Evolutionary conservation across 139 green algal species (phyloP).

Genomic region (Tetraselmis chui): DNA sequence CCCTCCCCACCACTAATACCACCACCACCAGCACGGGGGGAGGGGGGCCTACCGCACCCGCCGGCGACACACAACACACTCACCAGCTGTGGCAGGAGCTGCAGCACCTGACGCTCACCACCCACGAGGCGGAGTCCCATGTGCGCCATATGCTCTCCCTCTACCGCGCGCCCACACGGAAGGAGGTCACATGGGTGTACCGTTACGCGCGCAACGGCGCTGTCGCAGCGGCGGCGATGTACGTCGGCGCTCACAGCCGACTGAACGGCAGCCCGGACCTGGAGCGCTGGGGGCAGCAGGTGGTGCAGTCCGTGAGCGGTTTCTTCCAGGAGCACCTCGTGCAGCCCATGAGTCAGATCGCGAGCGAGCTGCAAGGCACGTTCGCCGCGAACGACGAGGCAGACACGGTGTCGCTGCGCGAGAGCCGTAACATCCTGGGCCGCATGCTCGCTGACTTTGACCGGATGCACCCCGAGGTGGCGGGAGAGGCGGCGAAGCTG

Average conservation of each 20-base stretch:
- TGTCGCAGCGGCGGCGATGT: not conserved
- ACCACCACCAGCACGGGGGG: not conserved
- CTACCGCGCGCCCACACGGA: not conserved
- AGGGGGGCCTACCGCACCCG: not conserved
- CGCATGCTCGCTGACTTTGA: slow-evolving; percentile 3
- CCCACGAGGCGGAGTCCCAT: not conserved
- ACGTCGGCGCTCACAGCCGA: slow-evolving; percentile 1
- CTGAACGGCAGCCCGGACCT: slow-evolving; percentile 1
- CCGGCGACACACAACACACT: not conserved
- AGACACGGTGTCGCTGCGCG: not conserved
- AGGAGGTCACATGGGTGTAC: not conserved
- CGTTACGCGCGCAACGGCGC: not conserved
- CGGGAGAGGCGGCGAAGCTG: not conserved
- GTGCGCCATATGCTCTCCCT: not conserved
- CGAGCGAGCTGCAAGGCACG: not conserved
- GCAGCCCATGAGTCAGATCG: not conserved
- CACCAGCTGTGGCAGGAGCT: not conserved
- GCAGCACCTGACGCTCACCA: not conserved
- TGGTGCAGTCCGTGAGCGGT: not conserved
- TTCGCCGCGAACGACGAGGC: not conserved
- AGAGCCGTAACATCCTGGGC: not conserved
- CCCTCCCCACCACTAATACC: not conserved
- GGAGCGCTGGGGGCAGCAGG: not conserved
- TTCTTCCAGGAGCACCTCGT: slow-evolving; percentile 6
- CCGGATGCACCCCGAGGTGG: not conserved